Evolutionary conservation across 345 rosid species (phyloP), one percentile per base, ranked within the genome.

Genomic region (Euclidium syriacum): DNA sequence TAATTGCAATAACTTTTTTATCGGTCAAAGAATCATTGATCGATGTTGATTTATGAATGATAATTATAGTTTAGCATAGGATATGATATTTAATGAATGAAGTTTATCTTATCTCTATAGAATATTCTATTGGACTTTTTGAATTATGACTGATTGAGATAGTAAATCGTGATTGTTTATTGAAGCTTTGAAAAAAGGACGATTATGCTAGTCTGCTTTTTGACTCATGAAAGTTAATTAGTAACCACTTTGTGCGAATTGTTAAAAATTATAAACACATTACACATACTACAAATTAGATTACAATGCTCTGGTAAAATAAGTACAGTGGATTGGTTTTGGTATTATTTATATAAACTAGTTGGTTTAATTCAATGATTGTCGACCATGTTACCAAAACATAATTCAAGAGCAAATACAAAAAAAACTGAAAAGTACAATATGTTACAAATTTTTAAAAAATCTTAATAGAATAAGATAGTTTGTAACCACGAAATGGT

Each of bases 111-210:
- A 53, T 62, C 73, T 11, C 55, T 52, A 52, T 61, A 36, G 42
- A 70, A 63, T 48, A 48, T 63, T 70, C 64, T 55, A 38, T 55
- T 63, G 39, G 64, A 70, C 58, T 62, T 54, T n/a, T 47, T 39
- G 69, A 55, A 54, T 55, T 55, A 24, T 11, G 52, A 48, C 24
- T 63, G 75, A 70, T 63, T 40, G 62, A 48, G 68, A 63, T 48
- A 30, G 53, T 63, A 70, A 62, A 61, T 61, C 55, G 23, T 60
- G 33, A 60, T 61, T 69, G 56, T 53, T 62, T 70, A 62, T 61
- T 26, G 20, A 62, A 47, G 7, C 46, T 48, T 44, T 70, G 4
- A 30, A 29, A 32, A 62, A 68, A 5, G 8, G 26, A 44, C 43
- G 57, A 44, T 27, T 61, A 16, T 33, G 49, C n/a, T 22, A 38